These are phyloP conservation scores for Chlorophyllum brunneum DNA, from an alignment of 768 basidiomycete species.

Conservation along the genomic window DNA sequence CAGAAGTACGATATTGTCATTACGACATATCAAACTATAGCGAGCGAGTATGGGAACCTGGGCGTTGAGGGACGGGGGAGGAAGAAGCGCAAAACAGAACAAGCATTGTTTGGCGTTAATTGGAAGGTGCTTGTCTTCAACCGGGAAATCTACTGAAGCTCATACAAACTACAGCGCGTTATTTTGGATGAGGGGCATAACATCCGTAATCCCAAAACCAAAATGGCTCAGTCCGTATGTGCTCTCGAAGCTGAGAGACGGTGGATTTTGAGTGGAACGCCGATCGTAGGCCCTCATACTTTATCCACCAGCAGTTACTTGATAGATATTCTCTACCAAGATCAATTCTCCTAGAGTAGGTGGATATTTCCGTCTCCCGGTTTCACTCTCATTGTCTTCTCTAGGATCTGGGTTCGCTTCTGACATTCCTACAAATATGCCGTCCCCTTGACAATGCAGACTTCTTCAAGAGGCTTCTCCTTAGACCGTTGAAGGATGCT, in stretches of 20 bases:
- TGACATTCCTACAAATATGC: slow-evolving; percentile 85
- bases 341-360: slow-evolving; percentile 74
- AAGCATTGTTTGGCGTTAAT: slow-evolving; percentile 58
- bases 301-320: slow-evolving; percentile 5
- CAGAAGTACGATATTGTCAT: slow-evolving; percentile 72
- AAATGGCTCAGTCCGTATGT: slow-evolving; percentile 71
- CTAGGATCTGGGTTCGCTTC: slow-evolving; percentile 85
- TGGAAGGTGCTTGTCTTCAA: slow-evolving; percentile 80
- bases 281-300: slow-evolving; percentile 60
- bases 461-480: slow-evolving; percentile 73
- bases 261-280: slow-evolving; percentile 83
- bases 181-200: slow-evolving; percentile 89
- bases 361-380: too few relatives aligned
- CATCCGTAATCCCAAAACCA: slow-evolving; percentile 83
- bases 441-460: slow-evolving; percentile 79
- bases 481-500: slow-evolving; percentile 74
- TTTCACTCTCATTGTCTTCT: neutral
- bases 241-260: slow-evolving; percentile 65
- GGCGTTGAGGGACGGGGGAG: slow-evolving; percentile 32
- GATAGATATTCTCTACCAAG: slow-evolving; percentile 29
- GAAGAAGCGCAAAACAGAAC: slow-evolving; percentile 61
- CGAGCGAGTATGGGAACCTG: slow-evolving; percentile 41
- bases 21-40: slow-evolving; percentile 77
- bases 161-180: slow-evolving; percentile 44
- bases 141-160: neutral